A percentile compares a stretch with the other conserved stretches of the same genome.
Evolutionary conservation across 1,284 basidiomycete species (phyloP).

Genomic region (Cystobasidium slooffiae): DNA sequence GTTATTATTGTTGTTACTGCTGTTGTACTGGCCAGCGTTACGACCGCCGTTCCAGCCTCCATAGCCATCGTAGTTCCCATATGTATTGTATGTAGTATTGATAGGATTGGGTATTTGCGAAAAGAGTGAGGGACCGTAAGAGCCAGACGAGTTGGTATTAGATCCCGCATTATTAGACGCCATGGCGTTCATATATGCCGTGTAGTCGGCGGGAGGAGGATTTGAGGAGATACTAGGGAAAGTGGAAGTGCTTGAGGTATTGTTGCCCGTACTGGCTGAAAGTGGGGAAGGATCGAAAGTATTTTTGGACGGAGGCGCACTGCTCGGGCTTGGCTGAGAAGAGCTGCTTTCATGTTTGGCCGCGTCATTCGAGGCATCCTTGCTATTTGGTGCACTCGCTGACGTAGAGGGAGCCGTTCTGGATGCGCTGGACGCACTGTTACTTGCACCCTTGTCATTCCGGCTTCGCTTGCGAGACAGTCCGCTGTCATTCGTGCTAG

Average conservation of each 20-base stretch:
- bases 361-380: too few relatives aligned
- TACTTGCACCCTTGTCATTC: slow-evolving; percentile 3
- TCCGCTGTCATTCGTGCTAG: background rate
- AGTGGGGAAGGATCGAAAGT: too few relatives aligned
- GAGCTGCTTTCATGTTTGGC: background rate
- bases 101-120: too few relatives aligned
- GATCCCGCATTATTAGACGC: too few relatives aligned
- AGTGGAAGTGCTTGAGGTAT: too few relatives aligned
- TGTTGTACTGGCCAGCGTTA: background rate
- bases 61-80: background rate
- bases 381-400: background rate
- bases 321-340: background rate
- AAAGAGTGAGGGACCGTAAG: too few relatives aligned
- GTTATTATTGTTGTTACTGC: background rate
- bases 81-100: background rate
- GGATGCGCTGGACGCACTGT: background rate
- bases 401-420: background rate
- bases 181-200: too few relatives aligned
- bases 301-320: too few relatives aligned
- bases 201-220: too few relatives aligned
- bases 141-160: too few relatives aligned
- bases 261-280: too few relatives aligned
- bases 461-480: slow-evolving; percentile 7
- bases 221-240: too few relatives aligned
- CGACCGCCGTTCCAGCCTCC: background rate